These are phyloP conservation scores for Fusarium coicis DNA, from an alignment of 2,329 filamentous ascomycete genomes.

Conservation along the genomic window DNA sequence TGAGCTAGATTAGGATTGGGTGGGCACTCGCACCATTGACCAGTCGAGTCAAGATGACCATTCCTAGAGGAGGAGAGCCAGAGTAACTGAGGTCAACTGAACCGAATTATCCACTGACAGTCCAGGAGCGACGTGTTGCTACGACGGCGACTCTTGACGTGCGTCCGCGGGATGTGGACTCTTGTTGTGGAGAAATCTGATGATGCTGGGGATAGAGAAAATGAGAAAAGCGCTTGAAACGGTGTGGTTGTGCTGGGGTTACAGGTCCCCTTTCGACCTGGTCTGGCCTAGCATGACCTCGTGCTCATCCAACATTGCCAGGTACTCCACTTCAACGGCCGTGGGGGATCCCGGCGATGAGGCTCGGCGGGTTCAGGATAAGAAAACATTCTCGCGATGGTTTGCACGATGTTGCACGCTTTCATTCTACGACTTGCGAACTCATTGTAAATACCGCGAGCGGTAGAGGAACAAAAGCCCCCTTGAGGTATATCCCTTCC, in stretches of 20 bases:
- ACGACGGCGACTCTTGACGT: conserved; percentile 37
- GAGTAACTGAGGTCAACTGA: conserved; percentile 4
- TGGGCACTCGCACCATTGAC: conserved; percentile 45
- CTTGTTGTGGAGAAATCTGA: conserved; percentile 39
- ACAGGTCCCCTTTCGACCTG: conserved; percentile 23
- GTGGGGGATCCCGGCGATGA: conserved; percentile 25
- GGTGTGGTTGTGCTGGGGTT: conserved; percentile 38
- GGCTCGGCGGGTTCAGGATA: conserved; percentile 31
- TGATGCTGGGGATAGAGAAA: conserved; percentile 34
- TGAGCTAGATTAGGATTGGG: conserved; percentile 43
- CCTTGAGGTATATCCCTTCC: conserved; percentile 1
- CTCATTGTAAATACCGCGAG: conserved; percentile 3
- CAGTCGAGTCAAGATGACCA: conserved; percentile 22
- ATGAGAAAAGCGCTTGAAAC: conserved; percentile 26
- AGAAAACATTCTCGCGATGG: conserved; percentile 25
- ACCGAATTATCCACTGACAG: conserved; percentile 35
- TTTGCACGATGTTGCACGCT: conserved; percentile 16
- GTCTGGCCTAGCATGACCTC: conserved; percentile 14
- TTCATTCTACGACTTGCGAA: background rate
- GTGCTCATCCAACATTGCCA: conserved; percentile 11
- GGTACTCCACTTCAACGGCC: conserved; percentile 21
- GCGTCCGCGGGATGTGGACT: conserved; percentile 39
- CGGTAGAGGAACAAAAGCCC: conserved; percentile 28
- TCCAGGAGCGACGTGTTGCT: conserved; percentile 43
- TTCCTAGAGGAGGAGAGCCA: conserved; percentile 18